These are phyloP conservation scores for Chlorophyllum brunneum DNA, from an alignment of 768 basidiomycete genomes.

Conservation along the genomic window DNA sequence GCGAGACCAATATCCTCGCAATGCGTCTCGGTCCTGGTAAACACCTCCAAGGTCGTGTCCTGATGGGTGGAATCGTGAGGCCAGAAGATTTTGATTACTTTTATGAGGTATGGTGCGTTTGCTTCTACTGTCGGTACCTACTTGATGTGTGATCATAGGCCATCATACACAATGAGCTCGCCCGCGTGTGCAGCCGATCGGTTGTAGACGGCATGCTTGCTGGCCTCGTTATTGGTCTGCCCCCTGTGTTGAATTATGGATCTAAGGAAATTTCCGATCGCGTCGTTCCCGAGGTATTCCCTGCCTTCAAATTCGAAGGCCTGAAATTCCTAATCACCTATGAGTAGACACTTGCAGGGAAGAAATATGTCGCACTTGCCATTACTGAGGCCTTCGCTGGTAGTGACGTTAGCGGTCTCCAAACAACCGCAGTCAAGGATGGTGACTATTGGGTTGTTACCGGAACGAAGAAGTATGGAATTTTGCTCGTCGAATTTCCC, in stretches of 20 bases:
- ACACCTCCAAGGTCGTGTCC: constrained; percentile 71
- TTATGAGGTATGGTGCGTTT: constrained; percentile 59
- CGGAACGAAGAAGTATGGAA: constrained; percentile 83
- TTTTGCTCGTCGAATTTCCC: not conserved
- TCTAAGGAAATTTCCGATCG: constrained; percentile 65
- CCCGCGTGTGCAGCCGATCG: constrained; percentile 79
- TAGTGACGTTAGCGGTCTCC: constrained; percentile 79
- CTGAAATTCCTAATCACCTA: not conserved
- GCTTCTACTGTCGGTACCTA: not conserved
- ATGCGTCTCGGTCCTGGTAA: constrained; percentile 93
- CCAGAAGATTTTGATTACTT: constrained; percentile 94
- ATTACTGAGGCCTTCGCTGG: constrained; percentile 94
- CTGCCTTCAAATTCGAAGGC: not conserved
- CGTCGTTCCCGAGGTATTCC: constrained; percentile 62
- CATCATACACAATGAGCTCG: constrained; percentile 78
- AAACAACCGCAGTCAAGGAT: constrained; percentile 81
- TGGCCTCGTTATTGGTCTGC: constrained; percentile 82
- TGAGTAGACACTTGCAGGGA: constrained; percentile 50
- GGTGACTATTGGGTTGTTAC: constrained; percentile 86
- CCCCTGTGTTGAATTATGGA: constrained; percentile 87
- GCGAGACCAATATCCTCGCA: constrained; percentile 73
- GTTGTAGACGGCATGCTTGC: constrained; percentile 85
- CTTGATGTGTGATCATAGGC: constrained; percentile 35
- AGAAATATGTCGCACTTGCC: constrained; percentile 85
- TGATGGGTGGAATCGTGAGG: constrained; percentile 73